Conservation (phyloP, 2,329 filamentous ascomycete genomes). For the Aspergillus tamarii region DNA sequence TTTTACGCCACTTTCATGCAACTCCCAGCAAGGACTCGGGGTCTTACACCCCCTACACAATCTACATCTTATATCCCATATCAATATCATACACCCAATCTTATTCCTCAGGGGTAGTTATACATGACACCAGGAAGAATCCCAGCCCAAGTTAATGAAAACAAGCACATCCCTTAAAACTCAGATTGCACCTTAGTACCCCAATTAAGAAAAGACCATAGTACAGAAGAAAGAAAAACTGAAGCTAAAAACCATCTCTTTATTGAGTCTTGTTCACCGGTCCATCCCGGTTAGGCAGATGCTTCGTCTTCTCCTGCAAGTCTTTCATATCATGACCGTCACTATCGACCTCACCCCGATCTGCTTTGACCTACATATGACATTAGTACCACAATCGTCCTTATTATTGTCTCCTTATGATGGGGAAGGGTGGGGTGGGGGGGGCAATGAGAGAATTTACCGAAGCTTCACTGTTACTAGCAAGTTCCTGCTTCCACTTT, state of each 20-base stretch:
- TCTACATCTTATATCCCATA: background rate
- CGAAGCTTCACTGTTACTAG: conserved; percentile 77
- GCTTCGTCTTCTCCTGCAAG: conserved; percentile 64
- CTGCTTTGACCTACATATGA: conserved; percentile 58
- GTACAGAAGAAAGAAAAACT: conserved; percentile 7
- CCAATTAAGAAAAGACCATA: background rate
- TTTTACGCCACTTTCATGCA: background rate
- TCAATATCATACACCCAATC: background rate
- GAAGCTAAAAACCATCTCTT: conserved; percentile 8
- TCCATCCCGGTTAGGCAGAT: conserved; percentile 33
- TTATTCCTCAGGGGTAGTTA: background rate
- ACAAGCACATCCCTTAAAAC: background rate
- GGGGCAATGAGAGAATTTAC: conserved; percentile 48
- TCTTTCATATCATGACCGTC: conserved; percentile 50
- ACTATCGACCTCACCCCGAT: conserved; percentile 52
- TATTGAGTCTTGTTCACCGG: conserved; percentile 41
- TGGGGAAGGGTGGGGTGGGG: background rate
- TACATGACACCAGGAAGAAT: conserved; percentile 1
- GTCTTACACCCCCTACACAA: background rate
- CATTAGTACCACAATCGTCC: background rate
- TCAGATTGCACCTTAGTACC: background rate
- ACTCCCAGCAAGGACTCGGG: background rate
- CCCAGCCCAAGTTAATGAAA: background rate
- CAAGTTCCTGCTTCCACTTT: conserved; percentile 77
- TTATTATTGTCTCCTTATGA: background rate